Percentiles rank a stretch among this genome's conserved stretches.
Conservation (phyloP, 257 asterid species). For the Solanum etuberosum region DNA sequence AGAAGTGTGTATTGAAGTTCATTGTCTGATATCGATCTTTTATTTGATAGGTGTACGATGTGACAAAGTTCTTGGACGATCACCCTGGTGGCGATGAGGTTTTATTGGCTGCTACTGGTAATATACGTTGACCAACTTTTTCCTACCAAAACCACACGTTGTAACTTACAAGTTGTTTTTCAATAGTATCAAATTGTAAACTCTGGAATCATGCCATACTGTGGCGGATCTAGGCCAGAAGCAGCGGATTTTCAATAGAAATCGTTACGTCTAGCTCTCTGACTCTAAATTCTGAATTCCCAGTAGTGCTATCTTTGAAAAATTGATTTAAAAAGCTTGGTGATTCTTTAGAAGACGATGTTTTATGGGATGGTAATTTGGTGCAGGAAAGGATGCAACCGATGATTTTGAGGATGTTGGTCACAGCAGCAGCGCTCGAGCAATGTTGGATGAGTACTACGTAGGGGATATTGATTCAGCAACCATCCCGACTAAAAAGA, state of each 20-base stretch:
- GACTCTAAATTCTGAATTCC: not conserved
- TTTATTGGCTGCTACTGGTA: conserved; percentile 70
- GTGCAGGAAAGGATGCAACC: conserved; percentile 77
- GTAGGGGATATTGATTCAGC: conserved; percentile 53
- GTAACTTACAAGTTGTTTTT: not conserved
- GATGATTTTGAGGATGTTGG: conserved; percentile 87
- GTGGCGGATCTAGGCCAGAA: not conserved
- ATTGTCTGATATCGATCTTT: not conserved
- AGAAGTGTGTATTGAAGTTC: not conserved
- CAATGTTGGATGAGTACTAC: conserved; percentile 51
- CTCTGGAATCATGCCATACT: not conserved
- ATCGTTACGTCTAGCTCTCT: not conserved
- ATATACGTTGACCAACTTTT: not conserved
- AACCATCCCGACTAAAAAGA: conserved; percentile 29
- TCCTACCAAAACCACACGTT: not conserved
- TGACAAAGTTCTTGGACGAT: conserved; percentile 78
- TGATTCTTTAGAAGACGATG: not conserved
- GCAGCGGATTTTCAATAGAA: not conserved
- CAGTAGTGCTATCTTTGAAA: not conserved
- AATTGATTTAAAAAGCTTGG: not conserved
- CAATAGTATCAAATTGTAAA: not conserved
- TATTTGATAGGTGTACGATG: conserved; percentile 58
- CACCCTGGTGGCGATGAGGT: conserved; percentile 98
- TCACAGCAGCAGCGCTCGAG: conserved; percentile 65
- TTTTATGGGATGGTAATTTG: not conserved